phyloP scores from a whole-genome alignment of 495 filamentous ascomycete species.

The Ascobolus immersus region DNA sequence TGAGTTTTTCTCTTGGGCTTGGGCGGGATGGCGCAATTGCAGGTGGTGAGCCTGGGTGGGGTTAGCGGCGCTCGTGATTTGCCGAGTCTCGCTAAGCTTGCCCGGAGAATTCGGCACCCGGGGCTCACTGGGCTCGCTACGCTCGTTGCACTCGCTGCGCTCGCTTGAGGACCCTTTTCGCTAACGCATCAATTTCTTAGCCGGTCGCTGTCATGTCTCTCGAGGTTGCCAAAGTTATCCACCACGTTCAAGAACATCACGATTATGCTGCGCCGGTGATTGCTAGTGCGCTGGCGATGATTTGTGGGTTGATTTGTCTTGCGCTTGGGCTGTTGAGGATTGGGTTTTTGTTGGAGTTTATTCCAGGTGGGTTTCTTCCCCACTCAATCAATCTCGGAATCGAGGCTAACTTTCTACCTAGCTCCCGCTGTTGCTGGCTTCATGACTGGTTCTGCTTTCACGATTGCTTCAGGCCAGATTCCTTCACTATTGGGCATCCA shows the following conservation, averaged over 20 bases:
- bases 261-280: constrained; percentile 18
- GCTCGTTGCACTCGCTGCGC: too few relatives aligned
- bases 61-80: too few relatives aligned
- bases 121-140: too few relatives aligned
- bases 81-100: too few relatives aligned
- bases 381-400: not conserved
- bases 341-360: constrained; percentile 30
- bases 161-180: too few relatives aligned
- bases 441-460: constrained; percentile 30
- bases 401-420: not conserved
- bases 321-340: constrained; percentile 24
- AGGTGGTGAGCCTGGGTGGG: too few relatives aligned
- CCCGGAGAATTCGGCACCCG: too few relatives aligned
- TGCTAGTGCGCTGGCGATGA: constrained; percentile 22
- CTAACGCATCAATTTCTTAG: constrained; percentile 9
- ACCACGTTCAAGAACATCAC: constrained; percentile 10
- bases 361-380: constrained; percentile 17
- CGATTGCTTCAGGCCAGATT: constrained; percentile 26
- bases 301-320: constrained; percentile 23
- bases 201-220: constrained; percentile 26
- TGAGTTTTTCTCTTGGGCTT: constrained; percentile 22
- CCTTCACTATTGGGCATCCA: constrained; percentile 24
- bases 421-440: constrained; percentile 24
- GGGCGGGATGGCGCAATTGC: too few relatives aligned
- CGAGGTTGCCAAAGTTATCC: constrained; percentile 15